Evolutionary conservation across 306 rosid species (phyloP).

Genomic region (Pyrus betulifolia): DNA sequence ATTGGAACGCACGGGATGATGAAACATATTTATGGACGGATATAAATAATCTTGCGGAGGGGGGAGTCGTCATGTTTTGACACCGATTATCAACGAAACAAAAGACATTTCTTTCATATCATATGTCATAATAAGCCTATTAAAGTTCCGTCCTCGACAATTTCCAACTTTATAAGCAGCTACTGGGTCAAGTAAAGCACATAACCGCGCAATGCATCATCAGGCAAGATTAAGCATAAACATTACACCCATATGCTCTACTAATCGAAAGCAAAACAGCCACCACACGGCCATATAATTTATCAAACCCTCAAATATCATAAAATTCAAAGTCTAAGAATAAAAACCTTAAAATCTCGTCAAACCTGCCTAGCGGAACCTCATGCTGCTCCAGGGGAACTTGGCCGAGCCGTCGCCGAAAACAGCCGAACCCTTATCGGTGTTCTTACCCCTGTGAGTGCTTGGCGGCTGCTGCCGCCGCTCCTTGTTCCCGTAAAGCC

Average conservation of each 20-base stretch:
- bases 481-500: constrained; percentile 48
- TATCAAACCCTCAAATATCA: background rate
- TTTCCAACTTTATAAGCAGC: background rate
- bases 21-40: background rate
- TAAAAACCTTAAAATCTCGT: background rate
- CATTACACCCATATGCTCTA: background rate
- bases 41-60: background rate
- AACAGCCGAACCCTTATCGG: constrained; percentile 13
- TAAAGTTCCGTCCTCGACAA: background rate
- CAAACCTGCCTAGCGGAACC: constrained; percentile 37
- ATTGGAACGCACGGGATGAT: background rate
- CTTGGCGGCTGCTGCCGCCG: background rate
- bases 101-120: background rate
- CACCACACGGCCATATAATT: background rate
- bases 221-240: background rate
- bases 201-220: background rate
- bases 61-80: background rate
- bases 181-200: background rate
- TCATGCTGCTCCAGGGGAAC: constrained; percentile 83
- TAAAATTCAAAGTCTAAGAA: background rate
- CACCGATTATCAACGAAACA: background rate
- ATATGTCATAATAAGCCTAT: background rate
- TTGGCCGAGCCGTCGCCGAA: constrained; percentile 29
- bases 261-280: background rate
- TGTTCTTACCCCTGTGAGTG: background rate